Evolutionary conservation across 2,329 filamentous ascomycete genomes (phyloP), one percentile per base, ranked within the genome.

Genomic region (Aspergillus carbonarius): DNA sequence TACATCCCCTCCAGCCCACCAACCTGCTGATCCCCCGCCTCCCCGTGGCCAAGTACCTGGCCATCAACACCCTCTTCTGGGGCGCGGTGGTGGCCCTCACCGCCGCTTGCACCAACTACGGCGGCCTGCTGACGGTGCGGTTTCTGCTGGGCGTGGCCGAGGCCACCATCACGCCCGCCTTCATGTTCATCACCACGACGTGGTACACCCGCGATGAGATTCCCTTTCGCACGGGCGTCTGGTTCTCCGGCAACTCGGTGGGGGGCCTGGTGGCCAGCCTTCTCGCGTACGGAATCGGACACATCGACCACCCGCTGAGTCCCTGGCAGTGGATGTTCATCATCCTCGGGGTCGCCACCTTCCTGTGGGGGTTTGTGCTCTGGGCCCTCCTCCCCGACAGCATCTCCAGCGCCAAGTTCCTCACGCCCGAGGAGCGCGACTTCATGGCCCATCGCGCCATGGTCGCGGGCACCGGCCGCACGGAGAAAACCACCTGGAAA

Each of bases 311-410:
- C 49, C 59, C 68, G 12, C 60, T 85, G 15, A 75, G 73, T 17
- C 79, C 81, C 3, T 86, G 83, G 83, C 76, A 79, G 52, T 84
- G 81, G 80, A 82, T 87, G 79, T 86, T 83, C 66, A 82, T 83
- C 59, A 74, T 85, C 51, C 75, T 85, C 1, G 84, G 84, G 0
- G 58, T 76, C 0, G 66, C 71, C 0, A 86, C 83, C 0, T 81
- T 83, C 54, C 62, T 83, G 3, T 82, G 83, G 79, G 78, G 77
- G 0, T 73, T 83, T 2, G 73, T 79, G 1, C 64, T 86, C 46
- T 78, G 80, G 59, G 62, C 78, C 23, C 66, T 81, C 5, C 78
- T 86, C 2, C 84, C 84, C 0, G 80, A 85, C 59, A 76, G 70
- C 37, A 84, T 85, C 46, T 80, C 81, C 1, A 80, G 75, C 2